These are phyloP conservation scores for Tolypocladium guangdongense DNA, from an alignment of 2,329 filamentous ascomycete species.

Conservation along the genomic window DNA sequence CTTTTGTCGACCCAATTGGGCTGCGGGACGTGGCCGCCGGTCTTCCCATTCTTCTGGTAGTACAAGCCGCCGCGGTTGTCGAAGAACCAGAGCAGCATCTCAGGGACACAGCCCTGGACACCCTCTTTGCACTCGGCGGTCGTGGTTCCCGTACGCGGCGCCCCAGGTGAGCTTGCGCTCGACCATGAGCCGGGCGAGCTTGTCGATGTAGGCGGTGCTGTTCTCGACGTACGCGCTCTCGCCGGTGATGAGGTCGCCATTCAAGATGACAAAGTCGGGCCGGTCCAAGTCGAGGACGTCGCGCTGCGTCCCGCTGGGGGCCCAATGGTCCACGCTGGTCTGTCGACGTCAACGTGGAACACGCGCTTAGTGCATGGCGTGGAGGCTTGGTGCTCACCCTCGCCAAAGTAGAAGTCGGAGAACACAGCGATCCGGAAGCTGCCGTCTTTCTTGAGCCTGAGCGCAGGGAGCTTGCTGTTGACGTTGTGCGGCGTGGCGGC, in stretches of 20 bases:
- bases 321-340: constrained; percentile 33
- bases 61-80: constrained; percentile 51
- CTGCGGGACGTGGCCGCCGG: constrained; percentile 21
- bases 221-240: constrained; percentile 49
- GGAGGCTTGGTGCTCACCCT: too few species aligned
- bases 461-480: neutral
- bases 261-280: constrained; percentile 54
- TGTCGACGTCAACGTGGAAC: too few species aligned
- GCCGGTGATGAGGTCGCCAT: constrained; percentile 61
- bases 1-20: constrained; percentile 34
- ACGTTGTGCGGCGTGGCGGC: neutral
- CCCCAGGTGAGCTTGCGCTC: constrained; percentile 48
- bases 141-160: constrained; percentile 63
- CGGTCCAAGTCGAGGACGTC: constrained; percentile 44
- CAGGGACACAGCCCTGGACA: constrained; percentile 20
- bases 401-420: constrained; percentile 61
- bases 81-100: constrained; percentile 59
- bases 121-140: constrained; percentile 28
- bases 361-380: too few species aligned
- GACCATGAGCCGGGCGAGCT: constrained; percentile 47
- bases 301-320: constrained; percentile 40
- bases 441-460: constrained; percentile 28
- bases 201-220: constrained; percentile 44
- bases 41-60: constrained; percentile 33
- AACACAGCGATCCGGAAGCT: constrained; percentile 49